Evolutionary conservation across 768 basidiomycete genomes (phyloP).

Genomic region (Auriscalpium orientale): DNA sequence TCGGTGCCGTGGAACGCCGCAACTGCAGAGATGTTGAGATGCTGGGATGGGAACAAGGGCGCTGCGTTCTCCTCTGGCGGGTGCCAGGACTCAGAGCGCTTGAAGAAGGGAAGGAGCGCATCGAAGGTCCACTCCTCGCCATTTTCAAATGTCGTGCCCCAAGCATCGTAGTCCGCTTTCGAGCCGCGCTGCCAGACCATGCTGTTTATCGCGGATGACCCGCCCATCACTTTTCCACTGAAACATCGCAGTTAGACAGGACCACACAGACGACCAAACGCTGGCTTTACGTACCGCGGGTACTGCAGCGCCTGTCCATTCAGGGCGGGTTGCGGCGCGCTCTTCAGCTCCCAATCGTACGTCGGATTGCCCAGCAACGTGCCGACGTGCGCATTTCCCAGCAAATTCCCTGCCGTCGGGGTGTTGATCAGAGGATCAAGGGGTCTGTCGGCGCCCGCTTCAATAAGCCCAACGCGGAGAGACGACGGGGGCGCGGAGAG

Average conservation of each 20-base stretch:
- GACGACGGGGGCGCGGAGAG: constrained; percentile 8
- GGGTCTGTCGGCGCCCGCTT: constrained; percentile 10
- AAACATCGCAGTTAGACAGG: neutral
- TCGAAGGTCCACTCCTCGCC: constrained; percentile 13
- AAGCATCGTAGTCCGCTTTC: constrained; percentile 10
- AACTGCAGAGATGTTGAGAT: constrained; percentile 4
- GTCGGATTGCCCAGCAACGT: constrained; percentile 10
- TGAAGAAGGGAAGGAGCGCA: constrained; percentile 7
- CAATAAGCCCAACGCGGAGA: constrained; percentile 13
- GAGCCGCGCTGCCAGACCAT: constrained; percentile 15
- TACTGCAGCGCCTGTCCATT: constrained; percentile 9
- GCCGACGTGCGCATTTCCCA: constrained; percentile 9
- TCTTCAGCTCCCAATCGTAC: constrained; percentile 14
- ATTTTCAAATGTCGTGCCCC: constrained; percentile 8
- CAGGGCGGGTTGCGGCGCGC: constrained; percentile 9
- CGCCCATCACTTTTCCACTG: constrained; percentile 13
- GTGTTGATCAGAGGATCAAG: constrained; percentile 11
- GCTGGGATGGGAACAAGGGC: constrained; percentile 2
- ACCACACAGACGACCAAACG: no score
- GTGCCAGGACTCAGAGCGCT: constrained; percentile 11
- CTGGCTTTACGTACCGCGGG: constrained; percentile 1
- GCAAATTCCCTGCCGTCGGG: constrained; percentile 12
- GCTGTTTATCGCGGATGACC: constrained; percentile 13
- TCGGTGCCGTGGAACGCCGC: constrained; percentile 1
- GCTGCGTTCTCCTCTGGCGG: constrained; percentile 3